phyloP scores from a whole-genome alignment of 2,329 filamentous ascomycete species.

The Xylariaceae sp. region DNA sequence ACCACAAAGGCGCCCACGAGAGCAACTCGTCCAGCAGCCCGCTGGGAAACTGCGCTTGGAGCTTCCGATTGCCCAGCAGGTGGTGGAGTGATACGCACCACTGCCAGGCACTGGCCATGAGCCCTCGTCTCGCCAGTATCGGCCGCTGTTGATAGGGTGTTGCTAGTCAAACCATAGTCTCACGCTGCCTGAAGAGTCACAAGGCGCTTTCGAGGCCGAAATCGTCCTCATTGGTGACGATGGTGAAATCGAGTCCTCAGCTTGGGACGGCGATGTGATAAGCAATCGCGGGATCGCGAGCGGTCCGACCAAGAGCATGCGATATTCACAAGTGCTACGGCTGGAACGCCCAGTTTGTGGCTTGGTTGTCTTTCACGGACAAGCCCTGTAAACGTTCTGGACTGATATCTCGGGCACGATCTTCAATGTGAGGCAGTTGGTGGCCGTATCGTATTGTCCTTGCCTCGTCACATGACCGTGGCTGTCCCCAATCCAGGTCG shows the following conservation, averaged over 20 bases:
- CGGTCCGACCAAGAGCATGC: slow-evolving; percentile 5
- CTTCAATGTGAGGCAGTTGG: not conserved
- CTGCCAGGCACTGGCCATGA: slow-evolving; percentile 23
- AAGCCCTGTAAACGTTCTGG: not conserved
- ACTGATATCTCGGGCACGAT: slow-evolving; percentile 3
- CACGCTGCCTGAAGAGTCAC: slow-evolving; percentile 13
- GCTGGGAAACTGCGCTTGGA: slow-evolving; percentile 15
- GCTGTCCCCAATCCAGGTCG: slow-evolving; percentile 2
- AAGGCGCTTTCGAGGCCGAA: slow-evolving; percentile 13
- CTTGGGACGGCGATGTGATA: slow-evolving; percentile 18
- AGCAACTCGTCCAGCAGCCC: slow-evolving; percentile 10
- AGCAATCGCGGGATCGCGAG: slow-evolving; percentile 20
- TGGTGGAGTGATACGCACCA: slow-evolving; percentile 22
- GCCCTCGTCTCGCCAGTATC: slow-evolving; percentile 21
- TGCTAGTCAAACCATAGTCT: slow-evolving; percentile 10
- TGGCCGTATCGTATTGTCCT: too few species aligned
- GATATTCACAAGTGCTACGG: slow-evolving; percentile 15
- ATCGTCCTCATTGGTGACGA: slow-evolving; percentile 14
- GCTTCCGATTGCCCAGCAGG: slow-evolving; percentile 25
- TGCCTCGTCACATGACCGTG: slow-evolving; percentile 14
- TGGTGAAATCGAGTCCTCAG: slow-evolving; percentile 4
- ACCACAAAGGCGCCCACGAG: slow-evolving; percentile 22
- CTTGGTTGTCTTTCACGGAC: slow-evolving; percentile 2
- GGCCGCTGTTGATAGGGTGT: slow-evolving; percentile 21
- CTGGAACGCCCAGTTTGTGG: slow-evolving; percentile 9